These are phyloP conservation scores for Suillus discolor DNA, from an alignment of 768 basidiomycete species.

Conservation along the genomic window DNA sequence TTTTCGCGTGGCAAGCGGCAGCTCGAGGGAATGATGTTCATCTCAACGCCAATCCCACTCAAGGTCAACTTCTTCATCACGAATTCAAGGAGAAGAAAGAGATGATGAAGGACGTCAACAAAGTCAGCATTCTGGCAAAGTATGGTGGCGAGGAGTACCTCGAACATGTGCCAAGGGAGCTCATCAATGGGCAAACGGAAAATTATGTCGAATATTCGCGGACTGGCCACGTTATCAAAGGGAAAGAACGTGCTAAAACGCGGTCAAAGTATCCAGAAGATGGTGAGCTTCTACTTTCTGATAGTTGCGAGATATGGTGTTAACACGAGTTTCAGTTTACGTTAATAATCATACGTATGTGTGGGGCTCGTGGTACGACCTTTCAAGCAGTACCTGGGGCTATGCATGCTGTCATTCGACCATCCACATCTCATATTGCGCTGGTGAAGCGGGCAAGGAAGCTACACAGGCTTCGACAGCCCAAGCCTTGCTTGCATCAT, in stretches of 20 bases:
- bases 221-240: constrained; percentile 88
- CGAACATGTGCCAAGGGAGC: constrained; percentile 85
- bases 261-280: constrained; percentile 96
- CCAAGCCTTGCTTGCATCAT: constrained; percentile 59
- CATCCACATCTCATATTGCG: constrained; percentile 88
- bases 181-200: constrained; percentile 95
- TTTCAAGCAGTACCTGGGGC: constrained; percentile 77
- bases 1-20: constrained; percentile 97
- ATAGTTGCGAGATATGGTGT: constrained; percentile 4
- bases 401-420: constrained; percentile 93
- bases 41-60: constrained; percentile 94
- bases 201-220: constrained; percentile 97
- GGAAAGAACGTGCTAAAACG: constrained; percentile 84
- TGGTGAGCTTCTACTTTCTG: constrained; percentile 53
- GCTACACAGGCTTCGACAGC: constrained; percentile 78
- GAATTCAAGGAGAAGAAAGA: constrained; percentile 95
- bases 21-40: constrained; percentile 94
- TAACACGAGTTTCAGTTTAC: constrained; percentile 54
- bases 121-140: constrained; percentile 86
- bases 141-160: constrained; percentile 96
- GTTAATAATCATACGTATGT: constrained; percentile 92
- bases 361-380: constrained; percentile 98
- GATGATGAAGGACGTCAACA: constrained; percentile 82
- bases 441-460: constrained; percentile 82
- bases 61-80: constrained; percentile 88